Evolutionary conservation across 345 rosid genomes (phyloP).

Genomic region (Gossypium rotundifolium): DNA sequence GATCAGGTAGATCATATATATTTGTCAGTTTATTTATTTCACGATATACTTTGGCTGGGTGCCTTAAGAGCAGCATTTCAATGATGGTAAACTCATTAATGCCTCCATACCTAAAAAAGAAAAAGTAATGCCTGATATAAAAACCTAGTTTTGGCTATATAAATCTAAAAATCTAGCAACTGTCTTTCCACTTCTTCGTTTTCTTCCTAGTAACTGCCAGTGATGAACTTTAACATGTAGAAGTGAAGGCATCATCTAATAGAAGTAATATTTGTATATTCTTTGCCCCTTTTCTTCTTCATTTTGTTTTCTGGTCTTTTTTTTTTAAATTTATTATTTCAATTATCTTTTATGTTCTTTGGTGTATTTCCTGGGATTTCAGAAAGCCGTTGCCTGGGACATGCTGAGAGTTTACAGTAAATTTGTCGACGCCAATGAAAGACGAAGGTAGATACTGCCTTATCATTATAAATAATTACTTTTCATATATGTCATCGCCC

Average conservation of each 20-base stretch:
- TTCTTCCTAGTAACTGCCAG: neutral
- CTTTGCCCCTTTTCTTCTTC: neutral
- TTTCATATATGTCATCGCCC: neutral
- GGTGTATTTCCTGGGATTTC: conserved; percentile 16
- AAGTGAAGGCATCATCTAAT: neutral
- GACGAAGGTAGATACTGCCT: conserved; percentile 56
- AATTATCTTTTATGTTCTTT: neutral
- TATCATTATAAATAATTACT: neutral
- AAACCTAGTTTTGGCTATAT: neutral
- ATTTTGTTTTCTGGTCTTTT: neutral
- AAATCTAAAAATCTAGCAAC: neutral
- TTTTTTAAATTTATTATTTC: neutral
- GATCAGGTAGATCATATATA: neutral
- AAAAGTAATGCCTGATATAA: neutral
- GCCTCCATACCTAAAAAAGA: neutral
- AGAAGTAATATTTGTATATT: neutral
- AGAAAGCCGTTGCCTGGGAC: conserved; percentile 94
- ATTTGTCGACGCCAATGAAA: conserved; percentile 72
- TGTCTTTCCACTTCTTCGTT: neutral
- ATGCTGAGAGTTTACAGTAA: conserved; percentile 85
- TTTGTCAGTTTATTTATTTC: neutral
- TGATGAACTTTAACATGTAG: neutral
- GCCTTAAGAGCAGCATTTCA: neutral
- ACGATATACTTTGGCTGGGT: neutral
- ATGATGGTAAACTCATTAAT: neutral